Evolutionary conservation across 202 grass and related monocot genomes (phyloP).

Genomic region (Saccharum hybrid): DNA sequence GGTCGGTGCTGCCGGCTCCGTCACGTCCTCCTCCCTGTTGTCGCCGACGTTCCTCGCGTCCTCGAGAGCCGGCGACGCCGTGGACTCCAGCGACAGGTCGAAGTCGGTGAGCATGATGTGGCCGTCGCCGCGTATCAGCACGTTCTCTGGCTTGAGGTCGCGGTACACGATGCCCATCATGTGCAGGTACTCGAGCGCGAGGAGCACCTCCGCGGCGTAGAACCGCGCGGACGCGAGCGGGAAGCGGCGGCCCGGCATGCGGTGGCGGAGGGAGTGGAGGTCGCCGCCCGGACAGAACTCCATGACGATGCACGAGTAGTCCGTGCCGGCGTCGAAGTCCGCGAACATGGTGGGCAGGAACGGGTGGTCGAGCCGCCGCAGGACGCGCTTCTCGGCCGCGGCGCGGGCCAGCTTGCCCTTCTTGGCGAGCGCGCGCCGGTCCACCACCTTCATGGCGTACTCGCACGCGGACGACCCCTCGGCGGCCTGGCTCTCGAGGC

Average conservation of each 20-base stretch:
- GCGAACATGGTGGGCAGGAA: constrained; percentile 92
- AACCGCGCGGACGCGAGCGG: constrained; percentile 67
- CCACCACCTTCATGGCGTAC: constrained; percentile 99
- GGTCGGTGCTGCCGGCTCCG: neutral
- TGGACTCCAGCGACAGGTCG: constrained; percentile 94
- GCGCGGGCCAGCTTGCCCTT: constrained; percentile 89
- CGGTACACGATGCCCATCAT: constrained; percentile 98
- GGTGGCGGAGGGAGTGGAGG: constrained; percentile 85
- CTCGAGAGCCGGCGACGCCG: constrained; percentile 67
- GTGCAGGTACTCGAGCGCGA: constrained; percentile 91
- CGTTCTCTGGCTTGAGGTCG: constrained; percentile 97
- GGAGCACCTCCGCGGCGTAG: constrained; percentile 85
- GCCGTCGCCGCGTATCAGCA: constrained; percentile 80
- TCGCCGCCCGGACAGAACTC: constrained; percentile 90
- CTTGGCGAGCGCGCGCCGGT: constrained; percentile 66
- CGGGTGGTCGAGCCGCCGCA: constrained; percentile 83
- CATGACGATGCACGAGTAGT: constrained; percentile 90
- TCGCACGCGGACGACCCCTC: constrained; percentile 27
- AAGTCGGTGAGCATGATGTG: constrained; percentile 99
- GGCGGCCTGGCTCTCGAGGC: constrained; percentile 36
- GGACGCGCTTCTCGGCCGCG: constrained; percentile 76
- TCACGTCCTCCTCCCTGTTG: neutral
- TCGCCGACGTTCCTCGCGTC: neutral
- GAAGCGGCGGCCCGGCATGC: constrained; percentile 73
- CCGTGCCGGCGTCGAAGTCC: constrained; percentile 72